Percentiles rank a stretch among this genome's conserved stretches.
Conservation (phyloP, 1,284 basidiomycete genomes). For the Clitocybe nebularis region DNA sequence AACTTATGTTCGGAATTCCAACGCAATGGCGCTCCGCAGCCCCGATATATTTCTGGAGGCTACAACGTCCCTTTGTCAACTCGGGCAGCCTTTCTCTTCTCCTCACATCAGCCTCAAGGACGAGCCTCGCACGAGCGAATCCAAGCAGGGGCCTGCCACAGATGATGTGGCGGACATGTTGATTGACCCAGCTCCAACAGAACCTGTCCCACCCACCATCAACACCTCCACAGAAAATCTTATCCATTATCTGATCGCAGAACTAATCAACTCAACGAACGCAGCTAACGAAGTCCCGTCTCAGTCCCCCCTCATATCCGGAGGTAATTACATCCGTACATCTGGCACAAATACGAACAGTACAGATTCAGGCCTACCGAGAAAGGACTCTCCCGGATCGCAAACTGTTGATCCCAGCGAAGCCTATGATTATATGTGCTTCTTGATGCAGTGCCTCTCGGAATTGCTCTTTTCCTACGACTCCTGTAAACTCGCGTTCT, state of each 20-base stretch:
- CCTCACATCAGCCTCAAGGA: constrained; percentile 66
- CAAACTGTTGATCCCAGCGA: constrained; percentile 27
- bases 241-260: constrained; percentile 69
- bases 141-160: constrained; percentile 20
- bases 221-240: constrained; percentile 60
- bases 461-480: constrained; percentile 94
- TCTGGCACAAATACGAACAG: constrained; percentile 10
- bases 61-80: constrained; percentile 66
- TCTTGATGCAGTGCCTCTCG: constrained; percentile 89
- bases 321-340: constrained; percentile 14
- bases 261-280: constrained; percentile 65
- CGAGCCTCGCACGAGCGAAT: constrained; percentile 22
- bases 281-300: constrained; percentile 26
- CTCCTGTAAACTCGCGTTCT: constrained; percentile 84
- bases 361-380: neutral
- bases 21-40: constrained; percentile 81
- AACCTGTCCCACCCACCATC: constrained; percentile 21
- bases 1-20: constrained; percentile 75
- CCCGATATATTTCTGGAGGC: constrained; percentile 75
- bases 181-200: constrained; percentile 42
- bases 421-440: constrained; percentile 68
- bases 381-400: neutral
- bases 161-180: constrained; percentile 53
- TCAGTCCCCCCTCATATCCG: constrained; percentile 13
- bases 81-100: constrained; percentile 61